These are phyloP conservation scores for Phascolomyces articulosus DNA, from an alignment of 371 early-diverging fungal genomes.

Conservation along the genomic window DNA sequence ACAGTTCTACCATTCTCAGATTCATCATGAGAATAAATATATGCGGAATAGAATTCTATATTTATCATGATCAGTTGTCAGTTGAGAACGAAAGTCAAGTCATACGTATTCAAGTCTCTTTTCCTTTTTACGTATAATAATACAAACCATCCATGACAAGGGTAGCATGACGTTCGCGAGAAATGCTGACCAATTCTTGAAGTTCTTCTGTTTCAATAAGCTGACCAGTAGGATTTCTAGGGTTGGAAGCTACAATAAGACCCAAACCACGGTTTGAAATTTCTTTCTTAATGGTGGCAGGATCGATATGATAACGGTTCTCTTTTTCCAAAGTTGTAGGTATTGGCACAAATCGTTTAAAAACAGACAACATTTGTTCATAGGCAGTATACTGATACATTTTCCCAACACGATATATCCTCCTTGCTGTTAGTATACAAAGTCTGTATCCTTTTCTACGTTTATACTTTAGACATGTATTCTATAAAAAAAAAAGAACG, in stretches of 20 bases:
- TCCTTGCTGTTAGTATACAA: no score
- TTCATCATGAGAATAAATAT: slow-evolving; percentile 46
- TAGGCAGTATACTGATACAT: slow-evolving; percentile 43
- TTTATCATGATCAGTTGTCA: not conserved
- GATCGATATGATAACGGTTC: slow-evolving; percentile 42
- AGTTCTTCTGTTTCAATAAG: slow-evolving; percentile 47
- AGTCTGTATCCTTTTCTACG: no score
- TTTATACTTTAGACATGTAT: no score
- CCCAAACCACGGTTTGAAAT: slow-evolving; percentile 47
- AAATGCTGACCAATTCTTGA: slow-evolving; percentile 36
- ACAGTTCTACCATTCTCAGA: slow-evolving; percentile 40
- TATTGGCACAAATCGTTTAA: slow-evolving; percentile 57
- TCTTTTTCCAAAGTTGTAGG: slow-evolving; percentile 52
- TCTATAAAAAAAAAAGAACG: no score
- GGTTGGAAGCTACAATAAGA: slow-evolving; percentile 49
- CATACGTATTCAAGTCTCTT: not conserved
- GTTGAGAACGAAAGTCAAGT: not conserved
- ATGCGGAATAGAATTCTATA: slow-evolving; percentile 50
- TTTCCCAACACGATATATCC: no score
- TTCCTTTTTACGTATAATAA: no score
- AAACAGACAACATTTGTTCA: slow-evolving; percentile 50
- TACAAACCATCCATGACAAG: slow-evolving; percentile 46
- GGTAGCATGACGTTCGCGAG: slow-evolving; percentile 41
- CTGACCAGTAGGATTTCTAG: slow-evolving; percentile 55
- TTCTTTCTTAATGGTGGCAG: slow-evolving; percentile 41